A percentile compares a stretch with the other conserved stretches of the same genome.
phyloP scores from a whole-genome alignment of 345 rosid species.

The Camelina neglecta region DNA sequence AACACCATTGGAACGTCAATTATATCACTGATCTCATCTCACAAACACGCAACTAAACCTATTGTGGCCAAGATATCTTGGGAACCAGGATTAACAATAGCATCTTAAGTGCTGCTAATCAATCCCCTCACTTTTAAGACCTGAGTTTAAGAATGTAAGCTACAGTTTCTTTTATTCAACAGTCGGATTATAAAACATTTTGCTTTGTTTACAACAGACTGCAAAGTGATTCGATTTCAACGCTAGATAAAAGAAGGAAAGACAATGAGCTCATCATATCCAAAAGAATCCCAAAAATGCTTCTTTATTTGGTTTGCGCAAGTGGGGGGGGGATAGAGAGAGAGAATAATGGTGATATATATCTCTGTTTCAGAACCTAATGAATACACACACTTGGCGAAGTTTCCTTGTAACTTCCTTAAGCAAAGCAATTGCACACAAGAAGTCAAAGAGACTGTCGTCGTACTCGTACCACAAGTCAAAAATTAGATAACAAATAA shows the following conservation, averaged over 20 bases:
- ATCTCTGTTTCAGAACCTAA: slow-evolving; percentile 19
- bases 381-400: slow-evolving; percentile 18
- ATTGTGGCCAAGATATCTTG: slow-evolving; percentile 7
- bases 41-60: neutral
- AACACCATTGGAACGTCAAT: slow-evolving; percentile 12
- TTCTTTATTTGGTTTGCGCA: neutral
- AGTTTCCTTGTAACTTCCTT: slow-evolving; percentile 27
- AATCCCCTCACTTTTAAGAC: slow-evolving; percentile 3
- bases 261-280: slow-evolving; percentile 36
- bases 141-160: slow-evolving; percentile 2
- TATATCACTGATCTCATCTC: neutral
- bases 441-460: slow-evolving; percentile 29
- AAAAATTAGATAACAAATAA: neutral
- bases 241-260: neutral
- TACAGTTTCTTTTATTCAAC: slow-evolving; percentile 24
- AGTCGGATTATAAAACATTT: neutral
- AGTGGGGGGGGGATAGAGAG: neutral
- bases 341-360: neutral
- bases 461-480: neutral
- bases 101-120: neutral
- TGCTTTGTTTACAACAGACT: slow-evolving; percentile 8
- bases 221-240: slow-evolving; percentile 24
- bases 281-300: slow-evolving; percentile 38
- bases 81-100: neutral
- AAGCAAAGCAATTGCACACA: slow-evolving; percentile 16